Percentiles rank a stretch among this genome's conserved stretches.
Evolutionary conservation across 495 filamentous ascomycete species (phyloP).

Genomic region (Daldinia decipiens): DNA sequence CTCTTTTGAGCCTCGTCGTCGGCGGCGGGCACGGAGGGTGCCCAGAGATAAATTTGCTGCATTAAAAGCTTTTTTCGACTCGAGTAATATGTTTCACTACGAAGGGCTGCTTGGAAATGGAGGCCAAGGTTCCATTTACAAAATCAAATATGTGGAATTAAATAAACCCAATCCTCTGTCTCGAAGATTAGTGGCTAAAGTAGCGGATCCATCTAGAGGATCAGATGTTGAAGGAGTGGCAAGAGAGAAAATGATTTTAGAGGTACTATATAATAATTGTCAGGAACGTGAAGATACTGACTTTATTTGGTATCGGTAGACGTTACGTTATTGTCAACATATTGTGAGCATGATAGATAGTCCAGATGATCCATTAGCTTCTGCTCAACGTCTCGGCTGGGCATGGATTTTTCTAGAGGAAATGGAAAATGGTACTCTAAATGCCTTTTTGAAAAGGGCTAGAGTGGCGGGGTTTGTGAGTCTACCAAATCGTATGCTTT

Average conservation of each 20-base stretch:
- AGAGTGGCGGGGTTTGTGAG: background rate
- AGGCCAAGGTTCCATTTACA: background rate
- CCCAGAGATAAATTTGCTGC: background rate
- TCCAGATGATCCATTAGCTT: background rate
- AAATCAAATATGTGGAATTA: background rate
- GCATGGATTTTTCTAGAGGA: background rate
- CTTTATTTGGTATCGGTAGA: background rate
- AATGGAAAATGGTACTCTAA: slow-evolving; percentile 1
- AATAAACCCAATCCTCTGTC: background rate
- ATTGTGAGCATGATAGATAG: background rate
- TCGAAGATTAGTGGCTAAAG: background rate
- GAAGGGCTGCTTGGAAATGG: background rate
- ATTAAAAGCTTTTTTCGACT: background rate
- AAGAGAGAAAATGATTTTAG: background rate
- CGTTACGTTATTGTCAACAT: background rate
- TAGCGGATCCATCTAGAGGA: background rate
- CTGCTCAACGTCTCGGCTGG: background rate
- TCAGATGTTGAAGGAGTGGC: background rate
- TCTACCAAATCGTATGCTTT: background rate
- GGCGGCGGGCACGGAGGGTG: background rate
- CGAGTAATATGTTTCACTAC: background rate
- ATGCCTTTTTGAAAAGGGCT: background rate
- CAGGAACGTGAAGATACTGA: background rate
- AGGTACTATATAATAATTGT: background rate
- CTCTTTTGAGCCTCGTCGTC: background rate